phyloP scores from a whole-genome alignment of 2,329 filamentous ascomycete species.

The Fusarium dlaminii region DNA sequence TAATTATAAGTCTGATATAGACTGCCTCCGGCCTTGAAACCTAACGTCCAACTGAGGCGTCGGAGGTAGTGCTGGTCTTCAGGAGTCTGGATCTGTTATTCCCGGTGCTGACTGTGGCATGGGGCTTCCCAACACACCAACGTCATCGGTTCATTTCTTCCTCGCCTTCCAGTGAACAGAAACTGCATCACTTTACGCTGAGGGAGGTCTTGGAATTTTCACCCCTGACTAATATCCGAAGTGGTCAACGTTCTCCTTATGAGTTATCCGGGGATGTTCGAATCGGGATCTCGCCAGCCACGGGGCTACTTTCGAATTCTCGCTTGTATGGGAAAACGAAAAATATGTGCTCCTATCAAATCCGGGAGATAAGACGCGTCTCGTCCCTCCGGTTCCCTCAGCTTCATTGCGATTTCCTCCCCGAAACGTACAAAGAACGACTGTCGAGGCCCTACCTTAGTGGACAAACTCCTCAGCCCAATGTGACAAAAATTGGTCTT shows the following conservation, averaged over 20 bases:
- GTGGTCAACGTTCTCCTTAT: slow-evolving; percentile 65
- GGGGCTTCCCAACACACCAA: slow-evolving; percentile 82
- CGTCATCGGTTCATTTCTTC: slow-evolving; percentile 70
- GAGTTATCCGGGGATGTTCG: background rate
- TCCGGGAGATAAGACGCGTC: background rate
- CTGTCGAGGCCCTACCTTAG: background rate
- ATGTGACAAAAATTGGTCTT: background rate
- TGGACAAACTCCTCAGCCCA: background rate
- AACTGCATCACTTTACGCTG: slow-evolving; percentile 64
- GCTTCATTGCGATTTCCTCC: slow-evolving; percentile 56
- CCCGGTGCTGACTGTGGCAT: background rate
- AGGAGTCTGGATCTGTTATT: background rate
- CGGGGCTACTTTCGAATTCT: background rate
- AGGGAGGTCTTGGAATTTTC: slow-evolving; percentile 69
- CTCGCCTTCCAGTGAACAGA: background rate
- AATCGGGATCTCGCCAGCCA: background rate
- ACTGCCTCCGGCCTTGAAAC: background rate
- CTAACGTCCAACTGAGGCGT: background rate
- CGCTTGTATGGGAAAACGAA: background rate
- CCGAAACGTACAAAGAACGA: background rate
- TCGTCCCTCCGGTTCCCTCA: slow-evolving; percentile 53
- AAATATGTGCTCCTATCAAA: background rate
- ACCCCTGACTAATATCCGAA: slow-evolving; percentile 76
- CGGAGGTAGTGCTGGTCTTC: background rate
- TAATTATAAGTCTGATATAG: no score